Base-by-base conservation (phyloP, 2,329 filamentous ascomycete species). In the Orbilia quercus region DNA sequence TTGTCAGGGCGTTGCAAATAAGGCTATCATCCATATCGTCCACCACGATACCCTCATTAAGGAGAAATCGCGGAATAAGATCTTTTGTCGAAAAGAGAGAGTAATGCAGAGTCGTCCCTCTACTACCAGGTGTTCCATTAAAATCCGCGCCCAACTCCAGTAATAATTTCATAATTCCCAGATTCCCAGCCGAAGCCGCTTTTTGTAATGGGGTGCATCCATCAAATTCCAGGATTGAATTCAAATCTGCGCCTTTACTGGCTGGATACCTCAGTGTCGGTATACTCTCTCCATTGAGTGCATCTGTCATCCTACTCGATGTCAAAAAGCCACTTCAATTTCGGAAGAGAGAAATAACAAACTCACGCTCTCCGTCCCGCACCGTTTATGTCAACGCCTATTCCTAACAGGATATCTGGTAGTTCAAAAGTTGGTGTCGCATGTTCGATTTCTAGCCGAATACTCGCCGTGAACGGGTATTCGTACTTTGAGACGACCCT, bases 381-480 rank as follows among this genome's bases (percentile, higher is more conserved):
- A 42, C 65, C 45, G 12, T 71, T 58, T 14, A 71, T 16, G 51
- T 71, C 50, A 20, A 42, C 65, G 0, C 65, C 57, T 31, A 51
- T 38, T 4, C 34, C 7, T 2, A 71, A 25, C 14, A 71, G 31
- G 18, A 42, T 47, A 45, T 71, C 65, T 0, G 48, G 22, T 20
- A 71, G 23, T 22, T 63, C 65, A 16, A 57, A 63, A 18, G 44
- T 12, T 6, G 48, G 38, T 12, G n/a, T 9, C 3, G 20, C 2
- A 1, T 25, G 7, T 0, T 36, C 7, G 22, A 18, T 23, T 18
- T 7, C 22, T 18, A 18, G 20, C n/a, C n/a, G 23, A 22, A 59
- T 38, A 23, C 50, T 57, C 3, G 50, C 38, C 2, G 38, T 40
- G 20, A 71, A 63, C 2, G 57, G 50, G 16, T 16, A 60, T 2